phyloP scores from a whole-genome alignment of 2,329 filamentous ascomycete genomes.

The Atkinsonella hypoxylon region DNA sequence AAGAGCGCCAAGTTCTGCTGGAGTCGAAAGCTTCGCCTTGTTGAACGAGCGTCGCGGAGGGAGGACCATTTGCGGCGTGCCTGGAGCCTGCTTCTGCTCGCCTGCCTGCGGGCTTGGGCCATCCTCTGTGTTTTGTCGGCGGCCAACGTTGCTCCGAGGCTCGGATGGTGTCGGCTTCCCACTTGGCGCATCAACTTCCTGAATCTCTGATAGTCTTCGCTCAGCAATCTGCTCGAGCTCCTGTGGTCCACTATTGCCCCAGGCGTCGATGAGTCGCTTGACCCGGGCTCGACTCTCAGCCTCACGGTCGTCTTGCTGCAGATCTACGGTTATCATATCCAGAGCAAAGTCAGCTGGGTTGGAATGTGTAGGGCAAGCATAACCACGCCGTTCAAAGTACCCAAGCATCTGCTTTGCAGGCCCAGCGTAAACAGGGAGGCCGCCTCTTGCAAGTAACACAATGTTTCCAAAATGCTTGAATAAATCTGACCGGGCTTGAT shows the following conservation, averaged over 20 bases:
- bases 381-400: conserved; percentile 49
- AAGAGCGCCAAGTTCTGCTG: conserved; percentile 60
- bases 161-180: conserved; percentile 5
- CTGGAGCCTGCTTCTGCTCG: conserved; percentile 4
- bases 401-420: conserved; percentile 49
- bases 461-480: conserved; percentile 62
- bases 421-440: conserved; percentile 56
- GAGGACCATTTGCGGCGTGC: conserved; percentile 8
- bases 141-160: background rate
- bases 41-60: conserved; percentile 29
- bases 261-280: conserved; percentile 45
- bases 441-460: conserved; percentile 57
- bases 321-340: conserved; percentile 64
- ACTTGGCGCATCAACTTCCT: conserved; percentile 16
- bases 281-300: conserved; percentile 51
- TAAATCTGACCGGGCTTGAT: conserved; percentile 62
- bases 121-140: background rate
- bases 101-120: too few species aligned
- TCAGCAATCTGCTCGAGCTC: conserved; percentile 4
- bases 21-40: conserved; percentile 43
- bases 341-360: conserved; percentile 71
- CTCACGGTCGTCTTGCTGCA: conserved; percentile 54
- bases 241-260: conserved; percentile 25
- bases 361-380: conserved; percentile 54
- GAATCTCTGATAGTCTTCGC: conserved; percentile 16